Conservation (phyloP, 192 early-diverging fungal genomes). For the Umbelopsis isabellina region DNA sequence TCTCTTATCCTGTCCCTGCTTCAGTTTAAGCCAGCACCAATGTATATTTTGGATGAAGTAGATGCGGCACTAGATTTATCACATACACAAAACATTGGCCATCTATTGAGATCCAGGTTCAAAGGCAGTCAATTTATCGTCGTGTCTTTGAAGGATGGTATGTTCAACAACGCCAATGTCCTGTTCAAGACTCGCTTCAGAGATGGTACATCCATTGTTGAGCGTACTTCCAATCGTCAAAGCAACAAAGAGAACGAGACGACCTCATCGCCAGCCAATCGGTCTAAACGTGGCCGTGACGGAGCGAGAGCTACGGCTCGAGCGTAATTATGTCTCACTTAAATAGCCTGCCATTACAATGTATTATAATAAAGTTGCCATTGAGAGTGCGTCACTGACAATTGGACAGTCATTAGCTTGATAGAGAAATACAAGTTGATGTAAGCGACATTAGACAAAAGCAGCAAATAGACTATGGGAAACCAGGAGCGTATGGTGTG, state of each 20-base stretch:
- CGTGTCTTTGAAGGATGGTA: constrained; percentile 98
- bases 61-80: constrained; percentile 97
- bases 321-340: neutral
- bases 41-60: constrained; percentile 99
- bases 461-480: no score
- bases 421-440: no score
- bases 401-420: no score
- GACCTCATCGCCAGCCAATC: neutral
- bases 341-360: neutral
- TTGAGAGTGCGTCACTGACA: no score
- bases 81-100: constrained; percentile 99
- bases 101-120: constrained; percentile 89
- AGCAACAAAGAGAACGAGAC: constrained; percentile 10
- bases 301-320: neutral
- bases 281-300: neutral
- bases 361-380: neutral
- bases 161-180: constrained; percentile 99
- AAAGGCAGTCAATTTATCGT: constrained; percentile 97
- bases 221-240: constrained; percentile 35
- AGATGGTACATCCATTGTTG: constrained; percentile 94
- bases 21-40: constrained; percentile 98
- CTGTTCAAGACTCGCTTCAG: constrained; percentile 92
- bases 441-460: no score
- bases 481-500: no score
- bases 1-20: constrained; percentile 94